Evolutionary conservation across 2,329 filamentous ascomycete species (phyloP).

Genomic region (Macrophomina pseudophaseolina): DNA sequence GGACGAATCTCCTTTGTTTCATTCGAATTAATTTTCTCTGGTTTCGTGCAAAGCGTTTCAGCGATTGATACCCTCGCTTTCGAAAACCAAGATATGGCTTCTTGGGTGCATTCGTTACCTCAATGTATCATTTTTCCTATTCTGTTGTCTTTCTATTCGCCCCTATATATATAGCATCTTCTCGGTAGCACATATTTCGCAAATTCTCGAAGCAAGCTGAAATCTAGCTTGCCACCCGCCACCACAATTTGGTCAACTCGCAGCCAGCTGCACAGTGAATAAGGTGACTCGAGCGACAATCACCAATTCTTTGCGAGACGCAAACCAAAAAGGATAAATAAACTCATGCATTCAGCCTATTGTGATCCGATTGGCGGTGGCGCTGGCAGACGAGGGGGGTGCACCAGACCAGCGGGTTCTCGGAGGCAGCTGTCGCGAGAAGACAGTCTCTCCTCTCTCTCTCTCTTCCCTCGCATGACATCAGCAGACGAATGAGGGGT

Average conservation of each 20-base stretch:
- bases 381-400: not conserved
- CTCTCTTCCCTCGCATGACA: slow-evolving; percentile 1
- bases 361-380: not conserved
- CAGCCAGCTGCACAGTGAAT: not conserved
- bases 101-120: slow-evolving; percentile 17
- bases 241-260: not conserved
- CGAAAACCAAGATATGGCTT: slow-evolving; percentile 21
- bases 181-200: slow-evolving; percentile 16
- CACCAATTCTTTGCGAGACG: not conserved
- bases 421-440: slow-evolving; percentile 1
- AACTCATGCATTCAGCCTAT: not conserved
- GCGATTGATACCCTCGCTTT: slow-evolving; percentile 23
- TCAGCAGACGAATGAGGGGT: not conserved
- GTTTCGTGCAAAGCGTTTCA: slow-evolving; percentile 2
- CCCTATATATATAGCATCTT: slow-evolving; percentile 18
- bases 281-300: not conserved
- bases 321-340: too few relatives aligned
- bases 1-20: slow-evolving; percentile 10
- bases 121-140: not conserved
- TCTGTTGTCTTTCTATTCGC: not conserved
- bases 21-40: not conserved
- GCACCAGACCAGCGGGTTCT: too few relatives aligned
- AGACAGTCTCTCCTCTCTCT: too few relatives aligned
- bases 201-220: not conserved
- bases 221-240: slow-evolving; percentile 9